phyloP scores from a whole-genome alignment of 1,284 basidiomycete species.

The Fomitopsis betulina region DNA sequence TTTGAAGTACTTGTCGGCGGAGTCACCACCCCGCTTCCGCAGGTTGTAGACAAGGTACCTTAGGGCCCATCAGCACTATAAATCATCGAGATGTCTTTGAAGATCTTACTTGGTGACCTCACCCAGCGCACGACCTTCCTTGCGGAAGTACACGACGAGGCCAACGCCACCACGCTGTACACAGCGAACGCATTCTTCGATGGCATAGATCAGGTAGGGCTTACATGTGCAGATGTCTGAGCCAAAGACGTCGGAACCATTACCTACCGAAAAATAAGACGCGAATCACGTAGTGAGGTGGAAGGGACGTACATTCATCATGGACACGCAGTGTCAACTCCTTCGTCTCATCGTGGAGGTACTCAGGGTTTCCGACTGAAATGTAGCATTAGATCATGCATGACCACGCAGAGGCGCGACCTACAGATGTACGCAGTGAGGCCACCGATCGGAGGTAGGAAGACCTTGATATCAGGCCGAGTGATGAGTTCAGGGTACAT shows the following conservation, averaged over 20 bases:
- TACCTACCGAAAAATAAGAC: constrained; percentile 39
- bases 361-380: constrained; percentile 78
- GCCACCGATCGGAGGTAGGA: constrained; percentile 92
- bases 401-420: constrained; percentile 14
- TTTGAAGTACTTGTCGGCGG: constrained; percentile 92
- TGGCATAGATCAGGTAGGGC: constrained; percentile 90
- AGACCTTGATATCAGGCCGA: constrained; percentile 91
- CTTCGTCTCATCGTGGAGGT: constrained; percentile 74
- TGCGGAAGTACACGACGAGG: constrained; percentile 91
- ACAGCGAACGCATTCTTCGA: constrained; percentile 86
- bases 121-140: constrained; percentile 89
- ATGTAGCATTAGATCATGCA: not conserved
- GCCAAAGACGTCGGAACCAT: constrained; percentile 85
- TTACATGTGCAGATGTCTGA: constrained; percentile 96
- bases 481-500: constrained; percentile 97
- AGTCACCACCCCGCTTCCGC: constrained; percentile 91
- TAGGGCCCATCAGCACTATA: not conserved
- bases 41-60: constrained; percentile 92
- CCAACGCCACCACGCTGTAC: constrained; percentile 91
- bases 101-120: constrained; percentile 80
- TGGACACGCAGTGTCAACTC: constrained; percentile 91
- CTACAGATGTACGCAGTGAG: constrained; percentile 91
- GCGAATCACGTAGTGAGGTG: not conserved
- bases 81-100: not conserved
- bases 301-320: constrained; percentile 73